phyloP scores from a whole-genome alignment of 148 eudicot species.

The Chenopodium formosanum region DNA sequence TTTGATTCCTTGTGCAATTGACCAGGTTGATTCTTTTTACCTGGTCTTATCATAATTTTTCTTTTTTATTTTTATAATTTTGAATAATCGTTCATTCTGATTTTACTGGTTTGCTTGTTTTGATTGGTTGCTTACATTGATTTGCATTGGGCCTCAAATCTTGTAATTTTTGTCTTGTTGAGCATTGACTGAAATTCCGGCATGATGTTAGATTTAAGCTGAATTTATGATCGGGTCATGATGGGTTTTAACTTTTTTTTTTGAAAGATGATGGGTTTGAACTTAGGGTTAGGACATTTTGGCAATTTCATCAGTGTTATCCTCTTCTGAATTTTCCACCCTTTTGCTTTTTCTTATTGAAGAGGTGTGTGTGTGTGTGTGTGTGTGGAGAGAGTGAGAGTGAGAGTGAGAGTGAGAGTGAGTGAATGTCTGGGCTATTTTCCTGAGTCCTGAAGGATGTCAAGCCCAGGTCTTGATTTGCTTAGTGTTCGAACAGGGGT shows the following conservation, averaged over 20 bases:
- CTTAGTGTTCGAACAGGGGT: not conserved
- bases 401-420: not conserved
- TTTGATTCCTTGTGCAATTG: slow-evolving; percentile 97
- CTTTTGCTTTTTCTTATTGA: not conserved
- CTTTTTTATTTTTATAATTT: not conserved
- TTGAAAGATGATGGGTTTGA: not conserved
- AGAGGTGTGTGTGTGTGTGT: not conserved
- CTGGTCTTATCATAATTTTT: not conserved
- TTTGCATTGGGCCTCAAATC: not conserved
- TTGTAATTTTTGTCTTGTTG: not conserved
- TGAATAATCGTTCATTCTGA: not conserved
- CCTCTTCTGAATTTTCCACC: not conserved
- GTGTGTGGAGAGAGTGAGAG: not conserved
- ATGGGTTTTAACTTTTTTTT: not conserved
- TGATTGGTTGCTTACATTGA: not conserved
- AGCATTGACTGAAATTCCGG: not conserved
- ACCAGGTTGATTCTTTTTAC: slow-evolving; percentile 58
- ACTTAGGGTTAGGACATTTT: not conserved
- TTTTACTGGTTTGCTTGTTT: not conserved
- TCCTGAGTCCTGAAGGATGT: not conserved
- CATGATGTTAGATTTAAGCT: not conserved
- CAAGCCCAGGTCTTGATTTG: not conserved
- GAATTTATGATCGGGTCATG: not conserved
- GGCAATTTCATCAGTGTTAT: not conserved
- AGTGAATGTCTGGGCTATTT: not conserved